A percentile compares a stretch with the other conserved stretches of the same genome.
Evolutionary conservation across 2,329 filamentous ascomycete genomes (phyloP).

Genomic region (Cytospora schulzeri): DNA sequence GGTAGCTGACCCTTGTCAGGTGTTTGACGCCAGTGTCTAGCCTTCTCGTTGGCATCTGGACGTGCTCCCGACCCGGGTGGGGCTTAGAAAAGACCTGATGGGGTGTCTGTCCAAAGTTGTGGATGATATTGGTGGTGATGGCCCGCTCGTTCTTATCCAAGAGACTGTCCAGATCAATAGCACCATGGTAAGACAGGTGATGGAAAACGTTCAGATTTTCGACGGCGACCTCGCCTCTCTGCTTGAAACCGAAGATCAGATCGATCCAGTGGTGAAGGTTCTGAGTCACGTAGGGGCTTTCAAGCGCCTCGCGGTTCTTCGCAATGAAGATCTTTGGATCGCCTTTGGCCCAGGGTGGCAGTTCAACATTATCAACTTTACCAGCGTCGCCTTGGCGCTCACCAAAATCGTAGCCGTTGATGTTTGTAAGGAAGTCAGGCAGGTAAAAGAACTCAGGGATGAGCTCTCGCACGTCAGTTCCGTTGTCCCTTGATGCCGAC

Average conservation of each 20-base stretch:
- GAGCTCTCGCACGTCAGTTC: conserved; percentile 90
- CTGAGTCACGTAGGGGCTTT: conserved; percentile 89
- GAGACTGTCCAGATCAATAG: conserved; percentile 89
- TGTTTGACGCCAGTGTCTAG: conserved; percentile 78
- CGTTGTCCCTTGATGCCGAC: conserved; percentile 85
- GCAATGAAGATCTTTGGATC: conserved; percentile 94
- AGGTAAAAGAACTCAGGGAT: conserved; percentile 98
- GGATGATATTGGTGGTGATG: conserved; percentile 92
- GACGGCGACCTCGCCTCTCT: conserved; percentile 87
- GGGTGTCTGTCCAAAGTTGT: conserved; percentile 97
- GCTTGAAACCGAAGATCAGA: conserved; percentile 90
- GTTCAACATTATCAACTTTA: conserved; percentile 78
- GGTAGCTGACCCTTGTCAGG: conserved; percentile 76
- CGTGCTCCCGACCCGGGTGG: conserved; percentile 76
- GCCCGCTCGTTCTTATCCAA: conserved; percentile 83
- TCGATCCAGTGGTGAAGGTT: conserved; percentile 95
- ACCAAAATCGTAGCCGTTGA: conserved; percentile 94
- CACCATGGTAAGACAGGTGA: conserved; percentile 90
- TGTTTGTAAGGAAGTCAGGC: conserved; percentile 91
- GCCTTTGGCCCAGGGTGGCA: conserved; percentile 97
- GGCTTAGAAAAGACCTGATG: conserved; percentile 87
- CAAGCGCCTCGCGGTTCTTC: conserved; percentile 92
- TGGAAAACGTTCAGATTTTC: conserved; percentile 96
- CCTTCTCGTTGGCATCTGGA: conserved; percentile 64
- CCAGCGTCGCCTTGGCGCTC: conserved; percentile 77